Evolutionary conservation across 345 rosid species (phyloP).

Genomic region (Acer campestre): DNA sequence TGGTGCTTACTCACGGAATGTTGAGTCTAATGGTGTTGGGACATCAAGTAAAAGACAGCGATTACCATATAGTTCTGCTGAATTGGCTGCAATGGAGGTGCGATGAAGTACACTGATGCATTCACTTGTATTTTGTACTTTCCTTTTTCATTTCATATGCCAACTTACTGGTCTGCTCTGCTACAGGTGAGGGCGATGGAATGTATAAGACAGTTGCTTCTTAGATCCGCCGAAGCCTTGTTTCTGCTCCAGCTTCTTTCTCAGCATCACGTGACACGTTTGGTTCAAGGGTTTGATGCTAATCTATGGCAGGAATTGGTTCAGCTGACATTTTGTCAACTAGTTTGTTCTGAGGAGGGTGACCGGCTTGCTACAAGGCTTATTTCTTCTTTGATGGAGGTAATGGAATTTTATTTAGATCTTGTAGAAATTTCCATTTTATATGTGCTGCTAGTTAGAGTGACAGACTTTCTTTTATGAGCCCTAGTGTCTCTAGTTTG

Average conservation of each 20-base stretch:
- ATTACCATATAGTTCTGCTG: slow-evolving; percentile 82
- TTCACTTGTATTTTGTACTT: slow-evolving; percentile 13
- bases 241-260: slow-evolving; percentile 90
- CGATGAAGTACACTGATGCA: slow-evolving; percentile 24
- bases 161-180: slow-evolving; percentile 16
- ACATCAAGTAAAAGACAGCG: slow-evolving; percentile 81
- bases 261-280: slow-evolving; percentile 80
- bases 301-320: slow-evolving; percentile 57
- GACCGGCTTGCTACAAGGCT: slow-evolving; percentile 86
- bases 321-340: slow-evolving; percentile 86
- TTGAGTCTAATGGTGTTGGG: slow-evolving; percentile 64
- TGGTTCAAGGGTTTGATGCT: slow-evolving; percentile 85
- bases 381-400: slow-evolving; percentile 91
- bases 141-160: slow-evolving; percentile 12
- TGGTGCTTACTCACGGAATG: slow-evolving; percentile 57
- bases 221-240: slow-evolving; percentile 95
- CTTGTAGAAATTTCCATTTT: not conserved
- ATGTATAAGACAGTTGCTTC: slow-evolving; percentile 91
- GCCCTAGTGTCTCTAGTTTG: slow-evolving; percentile 7
- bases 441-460: slow-evolving; percentile 2
- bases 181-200: slow-evolving; percentile 96
- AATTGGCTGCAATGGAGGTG: slow-evolving; percentile 96
- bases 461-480: not conserved
- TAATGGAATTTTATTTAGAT: slow-evolving; percentile 29
- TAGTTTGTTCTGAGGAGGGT: slow-evolving; percentile 97